Base-by-base conservation (phyloP, 805 yeast genomes). In the Vanderwaltozyma polyspora region DNA sequence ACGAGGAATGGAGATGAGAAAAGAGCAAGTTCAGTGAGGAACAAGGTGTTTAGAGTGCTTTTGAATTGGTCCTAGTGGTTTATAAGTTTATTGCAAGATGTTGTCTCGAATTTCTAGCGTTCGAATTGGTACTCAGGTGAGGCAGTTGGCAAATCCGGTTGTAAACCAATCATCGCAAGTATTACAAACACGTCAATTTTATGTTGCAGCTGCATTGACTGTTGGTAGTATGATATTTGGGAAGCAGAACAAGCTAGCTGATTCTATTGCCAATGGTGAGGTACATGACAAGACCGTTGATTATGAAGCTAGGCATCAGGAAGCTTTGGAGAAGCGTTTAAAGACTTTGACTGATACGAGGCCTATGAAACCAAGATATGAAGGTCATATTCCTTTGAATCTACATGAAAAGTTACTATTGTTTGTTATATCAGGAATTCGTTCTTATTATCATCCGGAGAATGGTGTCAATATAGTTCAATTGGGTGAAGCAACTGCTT, bases 401-500 rank as follows among this genome's bases (percentile, higher is more conserved):
- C 38, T 52, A 1, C 51, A 70, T 34, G 96, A 89, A 51, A 70
- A 79, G 40, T 46, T 66, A 2, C 55, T 79, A 25, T 61, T 91
- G 59, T 74, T 83, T 42, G 57, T 67, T 0, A 78, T 85, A 1
- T 79, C 94, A 3, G 84, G 93, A 2, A 50, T 82, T 14, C 89
- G 87, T 17, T 79, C 95, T 0, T 76, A 65, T 48, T 63, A 72
- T 33, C 86, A 80, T 48, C 94, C 91, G 5, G 85, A 79, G 46
- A 60, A 77, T 36, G 83, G 83, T 38, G 74, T 73, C 39, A 76
- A 78, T 48, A 79, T 82, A 38, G 86, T 79, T 16, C 86, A 82
- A 25, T 64, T 82, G 45, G 98, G 98, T 1, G 98, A 91, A 54
- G 76, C 89, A 12, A 80, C 95, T 0, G 94, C 95, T 6, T 64